Conservation (phyloP, 2,329 filamentous ascomycete genomes). For the Monilinia fructicola region DNA sequence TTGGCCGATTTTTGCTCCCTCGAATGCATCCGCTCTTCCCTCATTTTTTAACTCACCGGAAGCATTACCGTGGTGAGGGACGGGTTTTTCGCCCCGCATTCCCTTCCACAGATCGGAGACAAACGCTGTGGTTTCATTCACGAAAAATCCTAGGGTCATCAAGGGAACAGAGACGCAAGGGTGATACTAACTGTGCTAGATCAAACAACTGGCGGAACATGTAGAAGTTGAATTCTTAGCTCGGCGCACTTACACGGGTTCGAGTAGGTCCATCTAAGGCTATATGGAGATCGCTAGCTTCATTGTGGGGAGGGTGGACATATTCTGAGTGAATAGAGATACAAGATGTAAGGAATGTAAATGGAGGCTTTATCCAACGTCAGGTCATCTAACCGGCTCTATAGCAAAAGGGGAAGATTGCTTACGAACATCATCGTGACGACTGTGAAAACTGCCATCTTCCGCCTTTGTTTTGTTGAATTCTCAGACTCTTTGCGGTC, state of each 20-base stretch:
- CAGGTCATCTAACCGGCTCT: too few species aligned
- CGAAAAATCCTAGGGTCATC: neutral
- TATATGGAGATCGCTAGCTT: neutral
- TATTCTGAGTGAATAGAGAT: neutral
- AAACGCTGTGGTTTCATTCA: neutral
- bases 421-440: neutral
- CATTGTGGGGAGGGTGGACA: neutral
- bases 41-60: too few species aligned
- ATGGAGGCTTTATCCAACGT: neutral
- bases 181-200: neutral
- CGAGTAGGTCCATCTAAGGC: neutral
- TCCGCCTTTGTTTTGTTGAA: conserved; percentile 2
- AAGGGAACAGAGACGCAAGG: neutral
- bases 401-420: neutral
- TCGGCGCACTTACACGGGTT: neutral
- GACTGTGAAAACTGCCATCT: neutral
- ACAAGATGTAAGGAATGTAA: neutral
- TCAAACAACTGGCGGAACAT: neutral
- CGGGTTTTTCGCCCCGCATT: neutral
- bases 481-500: conserved; percentile 3
- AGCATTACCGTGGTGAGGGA: too few species aligned
- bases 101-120: neutral
- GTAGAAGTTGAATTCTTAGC: neutral
- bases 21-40: too few species aligned
- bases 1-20: too few species aligned